Percentiles rank a stretch among this genome's conserved stretches.
Conservation (phyloP, 495 filamentous ascomycete species). For the Staphylotrichum tortipilum region DNA sequence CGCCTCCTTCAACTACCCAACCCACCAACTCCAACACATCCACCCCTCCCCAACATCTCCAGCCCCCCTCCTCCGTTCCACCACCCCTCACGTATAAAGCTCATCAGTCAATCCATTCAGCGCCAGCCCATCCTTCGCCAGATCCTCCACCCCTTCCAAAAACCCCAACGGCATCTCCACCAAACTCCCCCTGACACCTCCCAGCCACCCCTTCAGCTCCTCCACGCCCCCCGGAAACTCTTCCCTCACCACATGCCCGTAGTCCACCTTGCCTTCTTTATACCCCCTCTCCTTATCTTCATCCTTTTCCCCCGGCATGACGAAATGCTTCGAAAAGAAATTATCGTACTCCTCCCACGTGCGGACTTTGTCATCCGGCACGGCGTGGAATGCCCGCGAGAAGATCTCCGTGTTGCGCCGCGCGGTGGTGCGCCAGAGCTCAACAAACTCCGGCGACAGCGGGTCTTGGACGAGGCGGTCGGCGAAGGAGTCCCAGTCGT, state of each 20-base stretch:
- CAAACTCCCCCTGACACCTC: conserved; percentile 64
- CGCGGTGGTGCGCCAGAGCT: conserved; percentile 67
- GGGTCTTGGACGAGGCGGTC: conserved; percentile 72
- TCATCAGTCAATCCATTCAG: conserved; percentile 76
- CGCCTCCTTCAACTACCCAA: no score
- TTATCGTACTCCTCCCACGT: conserved; percentile 82
- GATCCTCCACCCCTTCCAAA: conserved; percentile 70
- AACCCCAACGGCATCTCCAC: conserved; percentile 94
- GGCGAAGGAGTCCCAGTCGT: conserved; percentile 72
- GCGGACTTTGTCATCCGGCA: conserved; percentile 70
- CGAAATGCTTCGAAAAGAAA: conserved; percentile 65
- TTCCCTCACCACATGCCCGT: conserved; percentile 78
- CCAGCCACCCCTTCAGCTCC: conserved; percentile 77
- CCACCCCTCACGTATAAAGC: conserved; percentile 85
- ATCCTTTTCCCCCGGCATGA: conserved; percentile 42
- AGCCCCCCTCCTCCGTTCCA: not conserved
- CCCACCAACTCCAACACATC: not conserved
- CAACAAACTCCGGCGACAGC: conserved; percentile 54
- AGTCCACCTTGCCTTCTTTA: conserved; percentile 44
- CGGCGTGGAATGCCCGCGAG: conserved; percentile 74
- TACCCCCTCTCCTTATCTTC: conserved; percentile 21
- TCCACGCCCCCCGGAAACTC: conserved; percentile 60
- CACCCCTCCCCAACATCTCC: not conserved
- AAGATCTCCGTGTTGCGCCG: conserved; percentile 78
- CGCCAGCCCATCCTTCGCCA: conserved; percentile 74